These are phyloP conservation scores for Boletus vinaceobasis DNA, from an alignment of 768 basidiomycete species.

Conservation along the genomic window DNA sequence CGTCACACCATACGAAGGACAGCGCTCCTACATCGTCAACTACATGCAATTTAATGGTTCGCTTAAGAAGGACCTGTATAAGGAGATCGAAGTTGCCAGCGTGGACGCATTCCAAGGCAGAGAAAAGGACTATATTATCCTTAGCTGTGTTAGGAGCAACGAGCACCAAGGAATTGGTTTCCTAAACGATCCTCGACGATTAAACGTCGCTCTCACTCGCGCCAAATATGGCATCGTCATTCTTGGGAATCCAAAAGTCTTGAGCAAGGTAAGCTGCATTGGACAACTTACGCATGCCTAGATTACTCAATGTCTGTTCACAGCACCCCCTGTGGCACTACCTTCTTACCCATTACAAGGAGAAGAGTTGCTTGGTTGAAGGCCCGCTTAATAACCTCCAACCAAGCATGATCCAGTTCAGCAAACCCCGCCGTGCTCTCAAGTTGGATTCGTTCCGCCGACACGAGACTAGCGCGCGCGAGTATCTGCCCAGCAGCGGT, in stretches of 20 bases:
- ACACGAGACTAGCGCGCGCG: conserved; percentile 87
- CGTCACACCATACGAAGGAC: conserved; percentile 98
- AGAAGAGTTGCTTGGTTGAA: conserved; percentile 89
- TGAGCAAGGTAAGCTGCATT: conserved; percentile 78
- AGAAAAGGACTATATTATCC: conserved; percentile 99
- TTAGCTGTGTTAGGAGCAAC: conserved; percentile 96
- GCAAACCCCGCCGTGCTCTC: conserved; percentile 89
- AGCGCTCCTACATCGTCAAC: conserved; percentile 96
- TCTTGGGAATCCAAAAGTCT: conserved; percentile 98
- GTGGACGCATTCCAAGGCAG: conserved; percentile 99
- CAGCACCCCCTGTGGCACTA: conserved; percentile 99
- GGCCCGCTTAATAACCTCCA: conserved; percentile 96
- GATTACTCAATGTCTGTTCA: conserved; percentile 3
- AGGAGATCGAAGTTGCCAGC: conserved; percentile 98
- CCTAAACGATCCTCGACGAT: conserved; percentile 92
- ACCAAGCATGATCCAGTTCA: conserved; percentile 98
- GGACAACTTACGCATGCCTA: conserved; percentile 4
- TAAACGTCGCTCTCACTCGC: conserved; percentile 95
- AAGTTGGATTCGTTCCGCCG: conserved; percentile 94
- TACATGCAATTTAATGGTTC: conserved; percentile 99
- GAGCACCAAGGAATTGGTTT: conserved; percentile 99
- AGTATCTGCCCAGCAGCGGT: conserved; percentile 50
- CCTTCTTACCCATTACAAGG: conserved; percentile 97
- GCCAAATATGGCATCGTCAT: conserved; percentile 99
- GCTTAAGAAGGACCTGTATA: conserved; percentile 98